Percentiles rank a stretch among this genome's conserved stretches.
Evolutionary conservation across 2,329 filamentous ascomycete genomes (phyloP).

Genomic region (Verticillium alfalfae): DNA sequence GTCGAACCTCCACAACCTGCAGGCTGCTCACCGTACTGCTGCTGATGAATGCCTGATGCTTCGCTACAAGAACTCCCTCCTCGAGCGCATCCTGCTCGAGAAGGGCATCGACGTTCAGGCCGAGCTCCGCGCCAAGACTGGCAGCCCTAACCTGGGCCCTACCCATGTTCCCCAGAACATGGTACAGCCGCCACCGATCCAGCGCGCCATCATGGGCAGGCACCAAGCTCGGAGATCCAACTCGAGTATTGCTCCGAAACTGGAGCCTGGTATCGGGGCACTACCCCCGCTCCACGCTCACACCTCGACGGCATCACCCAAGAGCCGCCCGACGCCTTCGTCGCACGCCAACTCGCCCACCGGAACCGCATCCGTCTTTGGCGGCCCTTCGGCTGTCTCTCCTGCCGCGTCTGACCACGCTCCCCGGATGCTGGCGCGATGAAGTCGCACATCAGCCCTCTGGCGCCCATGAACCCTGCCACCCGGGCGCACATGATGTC

Average conservation of each 20-base stretch:
- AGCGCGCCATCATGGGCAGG: slow-evolving; percentile 74
- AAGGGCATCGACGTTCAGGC: slow-evolving; percentile 98
- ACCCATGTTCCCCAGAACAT: slow-evolving; percentile 63
- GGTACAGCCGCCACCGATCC: slow-evolving; percentile 70
- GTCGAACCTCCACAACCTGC: slow-evolving; percentile 84
- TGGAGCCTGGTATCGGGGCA: slow-evolving; percentile 47
- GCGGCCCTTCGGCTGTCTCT: slow-evolving; percentile 31
- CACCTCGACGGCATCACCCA: slow-evolving; percentile 58
- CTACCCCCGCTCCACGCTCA: slow-evolving; percentile 37
- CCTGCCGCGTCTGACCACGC: slow-evolving; percentile 42
- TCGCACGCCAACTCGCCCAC: slow-evolving; percentile 63
- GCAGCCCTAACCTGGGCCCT: slow-evolving; percentile 72
- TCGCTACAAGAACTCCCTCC: slow-evolving; percentile 93
- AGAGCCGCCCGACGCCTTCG: slow-evolving; percentile 74
- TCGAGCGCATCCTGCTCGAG: slow-evolving; percentile 92
- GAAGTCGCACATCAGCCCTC: slow-evolving; percentile 31
- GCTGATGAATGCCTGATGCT: slow-evolving; percentile 98
- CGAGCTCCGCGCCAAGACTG: slow-evolving; percentile 87
- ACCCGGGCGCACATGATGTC: slow-evolving; percentile 26
- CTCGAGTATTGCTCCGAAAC: slow-evolving; percentile 70
- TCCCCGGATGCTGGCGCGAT: slow-evolving; percentile 28
- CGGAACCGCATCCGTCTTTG: slow-evolving; percentile 39
- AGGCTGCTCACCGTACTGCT: slow-evolving; percentile 88
- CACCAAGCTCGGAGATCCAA: slow-evolving; percentile 70
- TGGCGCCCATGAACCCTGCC: slow-evolving; percentile 21